These are phyloP conservation scores for Schizonepeta tenuifolia DNA, from an alignment of 257 asterid species.

Conservation along the genomic window DNA sequence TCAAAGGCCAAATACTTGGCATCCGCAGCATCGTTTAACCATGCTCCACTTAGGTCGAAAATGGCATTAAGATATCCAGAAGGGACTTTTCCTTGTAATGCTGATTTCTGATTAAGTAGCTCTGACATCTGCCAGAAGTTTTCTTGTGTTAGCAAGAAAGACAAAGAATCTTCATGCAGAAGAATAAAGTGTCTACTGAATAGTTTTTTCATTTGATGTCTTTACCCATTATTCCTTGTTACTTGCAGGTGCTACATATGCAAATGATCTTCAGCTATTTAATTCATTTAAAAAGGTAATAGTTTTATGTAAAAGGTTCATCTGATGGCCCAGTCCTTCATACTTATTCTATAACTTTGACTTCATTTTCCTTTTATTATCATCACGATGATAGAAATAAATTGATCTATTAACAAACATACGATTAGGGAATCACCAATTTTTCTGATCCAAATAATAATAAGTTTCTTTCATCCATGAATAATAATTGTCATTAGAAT, in stretches of 20 bases:
- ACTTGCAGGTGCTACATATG: slow-evolving; percentile 4
- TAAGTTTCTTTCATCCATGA: not conserved
- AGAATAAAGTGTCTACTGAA: not conserved
- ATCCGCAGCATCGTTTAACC: slow-evolving; percentile 91
- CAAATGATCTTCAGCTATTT: slow-evolving; percentile 2
- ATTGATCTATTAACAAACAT: not conserved
- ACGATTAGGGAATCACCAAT: not conserved
- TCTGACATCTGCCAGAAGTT: slow-evolving; percentile 86
- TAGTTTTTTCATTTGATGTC: not conserved
- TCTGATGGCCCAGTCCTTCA: not conserved
- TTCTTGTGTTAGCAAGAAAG: slow-evolving; percentile 31
- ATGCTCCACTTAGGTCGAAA: slow-evolving; percentile 88
- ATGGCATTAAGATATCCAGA: slow-evolving; percentile 88
- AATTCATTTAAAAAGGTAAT: slow-evolving; percentile 2
- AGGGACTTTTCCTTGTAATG: slow-evolving; percentile 91
- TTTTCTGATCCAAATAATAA: not conserved
- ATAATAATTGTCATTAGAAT: not conserved
- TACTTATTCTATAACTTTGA: not conserved
- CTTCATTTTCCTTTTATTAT: not conserved
- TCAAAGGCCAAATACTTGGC: slow-evolving; percentile 86
- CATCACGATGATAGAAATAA: not conserved
- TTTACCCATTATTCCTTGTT: not conserved
- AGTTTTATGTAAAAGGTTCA: not conserved
- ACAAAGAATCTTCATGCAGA: slow-evolving; percentile 15
- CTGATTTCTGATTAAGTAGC: slow-evolving; percentile 87